These are phyloP conservation scores for Phytophthora colocasiae DNA, from an alignment of 352 stramenopile genomes.

Conservation along the genomic window DNA sequence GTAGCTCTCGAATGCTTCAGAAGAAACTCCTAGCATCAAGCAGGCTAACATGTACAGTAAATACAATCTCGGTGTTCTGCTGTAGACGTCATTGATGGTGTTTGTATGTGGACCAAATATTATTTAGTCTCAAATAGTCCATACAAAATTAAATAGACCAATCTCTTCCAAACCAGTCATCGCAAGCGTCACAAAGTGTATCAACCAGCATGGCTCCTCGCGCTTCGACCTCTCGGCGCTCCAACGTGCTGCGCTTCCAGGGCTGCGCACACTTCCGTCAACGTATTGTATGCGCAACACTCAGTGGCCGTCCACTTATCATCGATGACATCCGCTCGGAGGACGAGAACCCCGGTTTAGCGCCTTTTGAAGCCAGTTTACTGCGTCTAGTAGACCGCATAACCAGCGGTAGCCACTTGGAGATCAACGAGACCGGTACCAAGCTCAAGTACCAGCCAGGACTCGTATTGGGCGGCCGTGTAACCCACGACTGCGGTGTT, in stretches of 20 bases:
- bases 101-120: no score
- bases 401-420: conserved; percentile 97
- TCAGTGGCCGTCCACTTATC: conserved; percentile 93
- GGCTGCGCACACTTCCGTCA: conserved; percentile 95
- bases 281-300: conserved; percentile 92
- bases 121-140: conserved; percentile 6
- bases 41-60: no score
- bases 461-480: conserved; percentile 94
- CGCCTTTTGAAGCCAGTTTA: conserved; percentile 97
- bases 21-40: no score
- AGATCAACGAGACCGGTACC: conserved; percentile 99
- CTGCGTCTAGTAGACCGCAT: conserved; percentile 96
- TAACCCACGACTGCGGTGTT: conserved; percentile 96
- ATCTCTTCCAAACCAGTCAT: conserved; percentile 16
- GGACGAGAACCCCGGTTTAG: conserved; percentile 95
- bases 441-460: conserved; percentile 97
- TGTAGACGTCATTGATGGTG: no score
- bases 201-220: conserved; percentile 16
- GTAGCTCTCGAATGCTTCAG: no score
- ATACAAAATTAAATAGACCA: neutral
- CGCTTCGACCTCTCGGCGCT: conserved; percentile 17
- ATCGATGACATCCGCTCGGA: conserved; percentile 96
- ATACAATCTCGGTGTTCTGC: no score
- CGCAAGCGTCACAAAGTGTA: neutral
- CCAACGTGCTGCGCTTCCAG: conserved; percentile 62